These are phyloP conservation scores for Boeremia lycopersici DNA, from an alignment of 2,329 filamentous ascomycete species.

Conservation along the genomic window DNA sequence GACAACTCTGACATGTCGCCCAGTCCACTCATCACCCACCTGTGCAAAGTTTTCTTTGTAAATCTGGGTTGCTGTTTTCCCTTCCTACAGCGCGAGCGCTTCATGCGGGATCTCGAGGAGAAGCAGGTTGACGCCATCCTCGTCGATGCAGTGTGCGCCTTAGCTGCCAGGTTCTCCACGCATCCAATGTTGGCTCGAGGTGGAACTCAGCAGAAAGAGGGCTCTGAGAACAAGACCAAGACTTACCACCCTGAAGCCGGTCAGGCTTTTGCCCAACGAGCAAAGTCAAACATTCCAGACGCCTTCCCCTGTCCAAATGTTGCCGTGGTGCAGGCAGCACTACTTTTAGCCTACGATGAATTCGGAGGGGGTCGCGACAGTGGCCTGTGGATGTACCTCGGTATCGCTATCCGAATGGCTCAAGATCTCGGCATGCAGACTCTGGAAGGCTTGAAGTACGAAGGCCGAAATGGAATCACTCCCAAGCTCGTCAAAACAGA, in stretches of 20 bases:
- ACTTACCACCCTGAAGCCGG: conserved; percentile 69
- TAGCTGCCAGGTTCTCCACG: conserved; percentile 79
- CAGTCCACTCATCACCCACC: conserved; percentile 74
- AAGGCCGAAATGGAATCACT: conserved; percentile 61
- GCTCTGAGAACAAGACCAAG: conserved; percentile 24
- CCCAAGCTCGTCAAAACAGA: conserved; percentile 59
- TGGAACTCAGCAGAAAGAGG: conserved; percentile 53
- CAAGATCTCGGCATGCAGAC: conserved; percentile 83
- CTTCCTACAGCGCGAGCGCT: conserved; percentile 75
- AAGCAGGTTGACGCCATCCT: conserved; percentile 83
- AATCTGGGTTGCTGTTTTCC: conserved; percentile 87
- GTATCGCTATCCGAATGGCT: conserved; percentile 82
- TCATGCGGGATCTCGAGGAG: conserved; percentile 76
- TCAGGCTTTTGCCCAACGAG: conserved; percentile 77
- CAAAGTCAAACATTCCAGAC: conserved; percentile 81
- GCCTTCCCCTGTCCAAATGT: conserved; percentile 83
- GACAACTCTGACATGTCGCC: conserved; percentile 75
- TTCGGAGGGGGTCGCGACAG: conserved; percentile 90
- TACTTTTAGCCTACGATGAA: conserved; percentile 85
- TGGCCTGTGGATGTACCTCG: conserved; percentile 91
- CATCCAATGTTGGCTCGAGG: conserved; percentile 59
- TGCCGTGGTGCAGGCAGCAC: conserved; percentile 80
- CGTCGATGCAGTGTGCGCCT: conserved; percentile 82
- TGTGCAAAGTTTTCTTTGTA: conserved; percentile 80
- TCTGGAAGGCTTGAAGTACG: conserved; percentile 71